Evolutionary conservation across 495 filamentous ascomycete species (phyloP).

Genomic region (Pyrenula massariospora): DNA sequence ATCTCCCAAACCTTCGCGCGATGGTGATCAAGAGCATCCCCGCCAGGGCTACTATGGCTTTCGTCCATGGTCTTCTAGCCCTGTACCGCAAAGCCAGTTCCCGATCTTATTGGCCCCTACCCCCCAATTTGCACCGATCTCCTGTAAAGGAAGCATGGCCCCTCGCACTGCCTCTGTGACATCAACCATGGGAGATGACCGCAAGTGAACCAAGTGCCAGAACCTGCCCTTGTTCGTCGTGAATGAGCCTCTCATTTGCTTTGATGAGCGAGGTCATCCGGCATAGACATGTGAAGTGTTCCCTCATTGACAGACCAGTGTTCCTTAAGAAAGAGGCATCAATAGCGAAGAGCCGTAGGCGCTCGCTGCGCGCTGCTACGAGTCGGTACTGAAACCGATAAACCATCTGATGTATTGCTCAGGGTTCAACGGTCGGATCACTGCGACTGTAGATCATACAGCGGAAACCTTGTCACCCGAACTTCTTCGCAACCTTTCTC

Average conservation of each 20-base stretch:
- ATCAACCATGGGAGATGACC: not conserved
- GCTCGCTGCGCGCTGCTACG: not conserved
- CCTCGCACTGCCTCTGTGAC: not conserved
- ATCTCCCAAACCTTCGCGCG: not conserved
- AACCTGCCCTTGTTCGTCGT: not conserved
- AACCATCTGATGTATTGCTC: not conserved
- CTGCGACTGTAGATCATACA: not conserved
- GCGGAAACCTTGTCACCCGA: not conserved
- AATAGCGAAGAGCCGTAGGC: not conserved
- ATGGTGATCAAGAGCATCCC: not conserved
- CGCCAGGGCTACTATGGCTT: not conserved
- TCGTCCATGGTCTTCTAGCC: not conserved
- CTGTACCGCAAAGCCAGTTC: not conserved
- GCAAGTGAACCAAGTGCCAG: not conserved
- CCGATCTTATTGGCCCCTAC: not conserved
- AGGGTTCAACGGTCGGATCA: not conserved
- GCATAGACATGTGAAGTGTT: too few relatives aligned
- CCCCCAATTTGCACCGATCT: not conserved
- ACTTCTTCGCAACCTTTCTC: not conserved
- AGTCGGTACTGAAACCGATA: not conserved
- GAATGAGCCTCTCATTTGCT: not conserved
- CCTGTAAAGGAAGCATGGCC: not conserved
- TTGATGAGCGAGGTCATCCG: too few relatives aligned
- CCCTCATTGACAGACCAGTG: too few relatives aligned
- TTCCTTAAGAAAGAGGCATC: too few relatives aligned